Conservation (phyloP, 768 basidiomycete genomes). For the Macrocybe gigantea region DNA sequence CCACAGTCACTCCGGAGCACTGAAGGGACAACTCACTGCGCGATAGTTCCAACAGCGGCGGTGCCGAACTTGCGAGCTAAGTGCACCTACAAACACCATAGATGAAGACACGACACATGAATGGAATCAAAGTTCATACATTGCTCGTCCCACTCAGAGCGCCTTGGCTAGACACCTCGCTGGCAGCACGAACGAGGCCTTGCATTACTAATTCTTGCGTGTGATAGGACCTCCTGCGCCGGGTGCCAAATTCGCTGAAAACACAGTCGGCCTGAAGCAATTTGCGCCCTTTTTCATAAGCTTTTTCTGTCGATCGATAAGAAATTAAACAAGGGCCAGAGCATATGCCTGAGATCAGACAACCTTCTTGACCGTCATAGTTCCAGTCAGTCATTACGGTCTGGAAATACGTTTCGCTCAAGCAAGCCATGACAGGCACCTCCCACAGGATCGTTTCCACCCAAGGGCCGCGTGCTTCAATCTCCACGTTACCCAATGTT, state of each 20-base stretch:
- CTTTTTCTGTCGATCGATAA: slow-evolving; percentile 42
- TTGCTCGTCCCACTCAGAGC: slow-evolving; percentile 84
- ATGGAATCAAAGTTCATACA: slow-evolving; percentile 36
- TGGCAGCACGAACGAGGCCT: slow-evolving; percentile 60
- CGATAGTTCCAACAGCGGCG: slow-evolving; percentile 73
- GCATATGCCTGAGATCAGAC: slow-evolving; percentile 2
- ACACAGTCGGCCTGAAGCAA: slow-evolving; percentile 60
- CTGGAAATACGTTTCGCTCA: slow-evolving; percentile 87
- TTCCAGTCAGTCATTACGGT: slow-evolving; percentile 76
- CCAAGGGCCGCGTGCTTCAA: slow-evolving; percentile 73
- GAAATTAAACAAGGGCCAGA: background rate
- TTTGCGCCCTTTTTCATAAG: slow-evolving; percentile 63
- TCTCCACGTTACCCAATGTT: slow-evolving; percentile 58
- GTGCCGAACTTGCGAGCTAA: slow-evolving; percentile 74
- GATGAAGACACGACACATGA: background rate
- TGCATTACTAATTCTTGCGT: slow-evolving; percentile 75
- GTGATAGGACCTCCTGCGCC: slow-evolving; percentile 67
- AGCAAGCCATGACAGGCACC: slow-evolving; percentile 88
- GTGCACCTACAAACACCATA: slow-evolving; percentile 49
- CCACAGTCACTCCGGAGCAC: background rate
- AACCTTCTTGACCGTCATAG: slow-evolving; percentile 78
- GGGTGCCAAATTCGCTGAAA: slow-evolving; percentile 86
- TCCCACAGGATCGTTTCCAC: slow-evolving; percentile 89
- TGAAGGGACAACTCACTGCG: slow-evolving; percentile 53
- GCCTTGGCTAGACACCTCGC: slow-evolving; percentile 44